phyloP scores from a whole-genome alignment of 192 early-diverging fungal species.

The Podila verticillata region DNA sequence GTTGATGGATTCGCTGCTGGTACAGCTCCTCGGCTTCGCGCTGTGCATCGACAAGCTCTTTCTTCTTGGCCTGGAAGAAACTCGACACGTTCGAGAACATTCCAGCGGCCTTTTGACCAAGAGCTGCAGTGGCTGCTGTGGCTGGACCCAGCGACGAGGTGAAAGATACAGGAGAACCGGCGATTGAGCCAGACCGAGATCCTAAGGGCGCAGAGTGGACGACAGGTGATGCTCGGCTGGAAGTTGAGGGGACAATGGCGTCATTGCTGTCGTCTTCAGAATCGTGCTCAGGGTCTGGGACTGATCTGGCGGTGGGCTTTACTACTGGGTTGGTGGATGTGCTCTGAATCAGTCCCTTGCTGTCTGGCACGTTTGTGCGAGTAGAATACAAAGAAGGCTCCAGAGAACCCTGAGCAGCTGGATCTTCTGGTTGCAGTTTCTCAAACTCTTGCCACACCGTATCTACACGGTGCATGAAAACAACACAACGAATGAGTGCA shows the following conservation, averaged over 20 bases:
- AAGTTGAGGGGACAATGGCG: constrained; percentile 10
- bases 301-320: constrained; percentile 7
- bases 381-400: constrained; percentile 31
- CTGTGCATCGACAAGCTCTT: constrained; percentile 55
- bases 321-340: constrained; percentile 18
- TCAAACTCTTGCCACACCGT: constrained; percentile 51
- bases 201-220: not conserved
- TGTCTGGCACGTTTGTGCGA: not conserved
- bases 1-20: constrained; percentile 43
- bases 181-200: constrained; percentile 1
- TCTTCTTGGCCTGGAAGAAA: constrained; percentile 57
- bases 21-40: constrained; percentile 53
- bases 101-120: constrained; percentile 58
- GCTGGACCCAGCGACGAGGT: constrained; percentile 30
- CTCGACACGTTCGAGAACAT: constrained; percentile 59
- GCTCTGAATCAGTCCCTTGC: constrained; percentile 25
- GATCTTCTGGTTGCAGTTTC: constrained; percentile 44
- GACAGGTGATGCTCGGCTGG: not conserved
- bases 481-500: not conserved
- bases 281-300: constrained; percentile 22
- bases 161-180: constrained; percentile 17
- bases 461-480: constrained; percentile 1
- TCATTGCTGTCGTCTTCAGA: constrained; percentile 24
- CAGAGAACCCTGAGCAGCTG: not conserved
- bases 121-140: constrained; percentile 39